Percentiles rank a stretch among this genome's conserved stretches.
Evolutionary conservation across 345 rosid species (phyloP).

Genomic region (Abelmoschus esculentus): DNA sequence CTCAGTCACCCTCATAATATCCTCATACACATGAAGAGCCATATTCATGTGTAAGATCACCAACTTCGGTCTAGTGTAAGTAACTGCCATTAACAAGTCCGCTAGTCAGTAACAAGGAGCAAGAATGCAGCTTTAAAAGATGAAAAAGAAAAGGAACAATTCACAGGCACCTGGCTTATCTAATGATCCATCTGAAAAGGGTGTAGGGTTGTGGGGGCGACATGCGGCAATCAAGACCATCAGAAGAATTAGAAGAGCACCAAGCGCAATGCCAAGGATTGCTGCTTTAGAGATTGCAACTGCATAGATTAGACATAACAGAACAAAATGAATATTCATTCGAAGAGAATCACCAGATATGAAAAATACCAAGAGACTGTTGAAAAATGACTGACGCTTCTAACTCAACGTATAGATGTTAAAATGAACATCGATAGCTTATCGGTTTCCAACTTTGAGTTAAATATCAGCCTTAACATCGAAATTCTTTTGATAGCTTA

Average conservation of each 20-base stretch:
- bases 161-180: conserved; percentile 70
- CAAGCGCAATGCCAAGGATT: conserved; percentile 85
- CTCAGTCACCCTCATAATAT: conserved; percentile 98
- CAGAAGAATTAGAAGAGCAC: conserved; percentile 78
- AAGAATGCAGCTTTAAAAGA: background rate
- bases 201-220: conserved; percentile 56
- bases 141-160: background rate
- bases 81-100: conserved; percentile 33
- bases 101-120: background rate
- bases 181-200: conserved; percentile 62
- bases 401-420: background rate
- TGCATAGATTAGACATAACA: conserved; percentile 21
- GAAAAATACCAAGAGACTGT: background rate
- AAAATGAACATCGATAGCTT: background rate
- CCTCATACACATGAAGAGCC: conserved; percentile 97
- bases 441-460: background rate
- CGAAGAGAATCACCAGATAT: background rate
- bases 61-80: conserved; percentile 65
- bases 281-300: conserved; percentile 84
- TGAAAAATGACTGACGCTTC: background rate
- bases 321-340: background rate
- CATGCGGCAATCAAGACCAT: conserved; percentile 77
- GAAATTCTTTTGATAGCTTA: background rate
- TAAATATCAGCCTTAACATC: background rate
- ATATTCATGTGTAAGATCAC: conserved; percentile 94